Percentiles rank a stretch among this genome's conserved stretches.
phyloP scores from a whole-genome alignment of 306 rosid species.

The Quercus aquifolioides region DNA sequence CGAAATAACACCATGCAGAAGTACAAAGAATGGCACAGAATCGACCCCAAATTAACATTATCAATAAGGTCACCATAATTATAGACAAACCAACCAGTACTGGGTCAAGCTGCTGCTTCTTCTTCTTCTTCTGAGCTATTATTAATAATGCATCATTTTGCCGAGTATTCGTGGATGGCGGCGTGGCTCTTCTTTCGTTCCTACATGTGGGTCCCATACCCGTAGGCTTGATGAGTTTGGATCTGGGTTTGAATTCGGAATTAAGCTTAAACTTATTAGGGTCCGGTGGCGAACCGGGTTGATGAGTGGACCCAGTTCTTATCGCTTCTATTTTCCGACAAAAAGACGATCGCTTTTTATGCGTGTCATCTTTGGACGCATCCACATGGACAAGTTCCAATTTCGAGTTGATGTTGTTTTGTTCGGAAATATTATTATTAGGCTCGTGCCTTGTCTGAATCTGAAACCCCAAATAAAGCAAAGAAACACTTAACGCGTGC shows the following conservation, averaged over 20 bases:
- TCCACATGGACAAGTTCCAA: background rate
- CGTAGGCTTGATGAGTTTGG: background rate
- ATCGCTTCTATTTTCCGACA: slow-evolving; percentile 22
- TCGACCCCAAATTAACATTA: slow-evolving; percentile 63
- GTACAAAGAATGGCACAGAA: slow-evolving; percentile 66
- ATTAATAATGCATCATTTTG: background rate
- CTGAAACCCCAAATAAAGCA: too few relatives aligned
- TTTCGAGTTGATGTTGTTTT: background rate
- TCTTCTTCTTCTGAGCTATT: background rate
- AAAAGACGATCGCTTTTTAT: slow-evolving; percentile 25
- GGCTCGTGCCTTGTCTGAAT: slow-evolving; percentile 8
- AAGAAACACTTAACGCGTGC: background rate
- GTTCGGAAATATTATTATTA: background rate
- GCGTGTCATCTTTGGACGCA: slow-evolving; percentile 30
- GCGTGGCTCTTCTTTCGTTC: too few relatives aligned
- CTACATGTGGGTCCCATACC: background rate
- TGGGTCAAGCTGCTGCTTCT: slow-evolving; percentile 12
- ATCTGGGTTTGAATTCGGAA: background rate
- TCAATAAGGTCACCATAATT: slow-evolving; percentile 44
- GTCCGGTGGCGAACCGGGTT: slow-evolving; percentile 26
- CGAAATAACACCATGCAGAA: slow-evolving; percentile 57
- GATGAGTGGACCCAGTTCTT: slow-evolving; percentile 15
- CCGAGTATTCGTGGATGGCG: background rate
- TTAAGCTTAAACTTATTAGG: background rate
- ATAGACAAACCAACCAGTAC: slow-evolving; percentile 46